These are phyloP conservation scores for Amanita thiersii DNA, from an alignment of 768 basidiomycete genomes.

Conservation along the genomic window DNA sequence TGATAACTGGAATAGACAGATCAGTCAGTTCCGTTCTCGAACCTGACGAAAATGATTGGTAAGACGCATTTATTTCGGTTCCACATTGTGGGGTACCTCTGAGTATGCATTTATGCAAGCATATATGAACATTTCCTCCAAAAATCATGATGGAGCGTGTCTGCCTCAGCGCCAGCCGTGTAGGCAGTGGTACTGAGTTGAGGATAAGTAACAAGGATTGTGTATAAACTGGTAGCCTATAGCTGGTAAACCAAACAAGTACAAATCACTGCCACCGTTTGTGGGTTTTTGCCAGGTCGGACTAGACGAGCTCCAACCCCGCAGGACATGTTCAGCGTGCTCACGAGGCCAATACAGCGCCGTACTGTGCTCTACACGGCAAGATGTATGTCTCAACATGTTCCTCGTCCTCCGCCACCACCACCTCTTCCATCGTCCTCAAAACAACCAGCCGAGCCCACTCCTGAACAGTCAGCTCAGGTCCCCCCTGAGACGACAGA, in stretches of 20 bases:
- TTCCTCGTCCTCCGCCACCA: conserved; percentile 15
- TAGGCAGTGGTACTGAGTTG: too few species aligned
- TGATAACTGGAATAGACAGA: too few species aligned
- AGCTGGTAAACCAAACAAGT: background rate
- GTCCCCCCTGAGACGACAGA: background rate
- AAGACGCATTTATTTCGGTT: too few species aligned
- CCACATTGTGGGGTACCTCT: too few species aligned
- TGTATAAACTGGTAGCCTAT: background rate
- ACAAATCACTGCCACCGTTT: conserved; percentile 1
- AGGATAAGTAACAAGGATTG: too few species aligned
- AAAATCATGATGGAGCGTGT: too few species aligned
- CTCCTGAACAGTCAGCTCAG: background rate
- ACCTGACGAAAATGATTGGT: too few species aligned
- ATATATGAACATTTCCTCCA: too few species aligned
- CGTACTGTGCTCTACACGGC: conserved; percentile 22
- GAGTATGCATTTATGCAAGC: too few species aligned
- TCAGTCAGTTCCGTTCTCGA: too few species aligned
- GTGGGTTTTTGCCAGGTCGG: background rate
- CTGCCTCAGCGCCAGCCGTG: too few species aligned
- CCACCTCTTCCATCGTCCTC: conserved; percentile 12
- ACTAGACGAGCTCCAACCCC: conserved; percentile 9
- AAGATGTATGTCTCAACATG: conserved; percentile 27
- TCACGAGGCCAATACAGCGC: conserved; percentile 26
- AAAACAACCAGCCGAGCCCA: background rate
- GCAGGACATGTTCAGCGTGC: conserved; percentile 13